Percentiles rank a stretch among this genome's conserved stretches.
Conservation (phyloP, 1,284 basidiomycete species). For the Sporisorium exsertum region DNA sequence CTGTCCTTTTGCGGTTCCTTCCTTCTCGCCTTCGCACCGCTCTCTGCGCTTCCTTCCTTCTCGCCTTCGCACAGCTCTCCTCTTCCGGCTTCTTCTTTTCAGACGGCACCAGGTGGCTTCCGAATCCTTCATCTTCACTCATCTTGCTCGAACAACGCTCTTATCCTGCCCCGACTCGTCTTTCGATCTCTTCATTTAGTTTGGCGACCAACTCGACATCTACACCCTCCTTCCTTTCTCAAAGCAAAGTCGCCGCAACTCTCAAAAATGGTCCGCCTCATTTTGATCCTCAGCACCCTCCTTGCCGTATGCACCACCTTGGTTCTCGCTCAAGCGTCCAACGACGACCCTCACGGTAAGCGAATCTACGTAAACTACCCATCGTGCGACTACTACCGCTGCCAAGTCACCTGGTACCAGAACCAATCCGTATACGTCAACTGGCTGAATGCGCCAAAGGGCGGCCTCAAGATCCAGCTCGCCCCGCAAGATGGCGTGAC, state of each 20-base stretch:
- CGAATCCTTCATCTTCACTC: not conserved
- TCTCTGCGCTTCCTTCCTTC: no score
- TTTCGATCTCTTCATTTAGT: not conserved
- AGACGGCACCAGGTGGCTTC: not conserved
- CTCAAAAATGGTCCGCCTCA: slow-evolving; percentile 25
- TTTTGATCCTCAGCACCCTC: slow-evolving; percentile 9
- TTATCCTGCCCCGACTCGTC: not conserved
- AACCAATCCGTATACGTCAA: slow-evolving; percentile 30
- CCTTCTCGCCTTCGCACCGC: no score
- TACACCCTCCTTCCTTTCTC: not conserved
- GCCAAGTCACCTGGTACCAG: slow-evolving; percentile 36
- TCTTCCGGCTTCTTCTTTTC: not conserved
- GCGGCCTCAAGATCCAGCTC: slow-evolving; percentile 38
- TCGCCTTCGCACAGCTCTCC: not conserved
- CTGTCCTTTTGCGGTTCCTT: not conserved
- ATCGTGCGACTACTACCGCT: slow-evolving; percentile 33
- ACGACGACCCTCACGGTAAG: slow-evolving; percentile 48
- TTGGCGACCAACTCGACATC: not conserved
- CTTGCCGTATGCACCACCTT: not conserved
- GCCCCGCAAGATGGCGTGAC: slow-evolving; percentile 38
- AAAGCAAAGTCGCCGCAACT: not conserved
- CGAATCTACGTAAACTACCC: slow-evolving; percentile 45
- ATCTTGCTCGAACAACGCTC: not conserved
- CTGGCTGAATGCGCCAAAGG: slow-evolving; percentile 46
- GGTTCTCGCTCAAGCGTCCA: slow-evolving; percentile 21